These are phyloP conservation scores for Wickerhamiella cacticola DNA, from an alignment of 805 yeast species.

Conservation along the genomic window DNA sequence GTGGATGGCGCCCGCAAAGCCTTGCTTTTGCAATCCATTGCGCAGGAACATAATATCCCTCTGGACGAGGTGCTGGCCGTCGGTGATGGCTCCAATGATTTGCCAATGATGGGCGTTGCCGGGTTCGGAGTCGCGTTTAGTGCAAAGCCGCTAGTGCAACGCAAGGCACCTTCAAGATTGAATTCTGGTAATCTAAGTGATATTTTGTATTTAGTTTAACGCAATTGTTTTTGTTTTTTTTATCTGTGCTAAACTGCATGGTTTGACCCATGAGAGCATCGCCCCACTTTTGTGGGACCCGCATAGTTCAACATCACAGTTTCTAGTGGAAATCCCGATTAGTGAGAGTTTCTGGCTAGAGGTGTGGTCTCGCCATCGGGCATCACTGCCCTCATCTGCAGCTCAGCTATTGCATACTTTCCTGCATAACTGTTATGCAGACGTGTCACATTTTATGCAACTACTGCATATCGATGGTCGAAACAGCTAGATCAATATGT, in stretches of 20 bases:
- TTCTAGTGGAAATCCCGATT: background rate
- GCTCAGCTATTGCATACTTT: no score
- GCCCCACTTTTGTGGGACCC: background rate
- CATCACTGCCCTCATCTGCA: no score
- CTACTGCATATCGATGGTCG: no score
- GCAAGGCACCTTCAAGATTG: conserved; percentile 66
- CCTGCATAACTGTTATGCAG: no score
- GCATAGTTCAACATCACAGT: background rate
- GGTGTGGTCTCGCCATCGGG: no score
- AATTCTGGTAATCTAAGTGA: conserved; percentile 66
- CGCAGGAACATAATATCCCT: conserved; percentile 26
- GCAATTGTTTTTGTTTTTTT: background rate
- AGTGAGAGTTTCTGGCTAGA: no score
- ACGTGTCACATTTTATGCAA: no score
- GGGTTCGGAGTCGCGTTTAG: conserved; percentile 96
- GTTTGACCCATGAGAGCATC: background rate
- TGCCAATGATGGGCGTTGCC: conserved; percentile 81
- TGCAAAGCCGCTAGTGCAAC: conserved; percentile 88
- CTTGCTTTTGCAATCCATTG: conserved; percentile 43
- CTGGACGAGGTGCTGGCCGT: conserved; percentile 55
- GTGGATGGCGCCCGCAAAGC: conserved; percentile 85
- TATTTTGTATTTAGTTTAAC: conserved; percentile 52
- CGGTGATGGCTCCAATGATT: conserved; percentile 96
- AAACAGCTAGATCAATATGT: no score
- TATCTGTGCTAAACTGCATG: background rate